Conservation (phyloP, 331 rosid species). For the Telfairia occidentalis region DNA sequence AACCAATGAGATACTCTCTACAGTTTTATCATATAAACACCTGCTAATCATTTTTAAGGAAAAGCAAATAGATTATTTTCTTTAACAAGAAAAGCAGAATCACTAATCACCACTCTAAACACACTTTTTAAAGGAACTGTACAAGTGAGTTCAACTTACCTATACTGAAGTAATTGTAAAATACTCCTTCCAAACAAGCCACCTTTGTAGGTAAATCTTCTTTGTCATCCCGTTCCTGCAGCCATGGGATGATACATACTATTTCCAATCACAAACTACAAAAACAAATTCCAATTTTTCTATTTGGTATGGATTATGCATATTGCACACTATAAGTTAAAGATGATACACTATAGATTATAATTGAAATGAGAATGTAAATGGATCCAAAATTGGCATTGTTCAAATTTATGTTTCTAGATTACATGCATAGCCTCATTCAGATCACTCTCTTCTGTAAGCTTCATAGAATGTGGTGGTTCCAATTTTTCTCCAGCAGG, state of each 20-base stretch:
- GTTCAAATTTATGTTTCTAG: too few relatives aligned
- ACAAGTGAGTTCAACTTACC: constrained; percentile 34
- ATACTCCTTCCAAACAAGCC: constrained; percentile 61
- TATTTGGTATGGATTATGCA: not conserved
- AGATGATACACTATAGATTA: not conserved
- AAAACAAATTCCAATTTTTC: not conserved
- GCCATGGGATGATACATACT: constrained; percentile 10
- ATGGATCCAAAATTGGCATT: not conserved
- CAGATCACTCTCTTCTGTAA: constrained; percentile 39
- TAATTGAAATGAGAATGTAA: not conserved
- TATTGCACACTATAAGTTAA: not conserved
- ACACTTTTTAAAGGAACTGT: not conserved
- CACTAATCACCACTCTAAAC: not conserved
- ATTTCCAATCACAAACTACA: not conserved
- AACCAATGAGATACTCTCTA: not conserved
- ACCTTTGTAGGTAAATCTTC: constrained; percentile 54
- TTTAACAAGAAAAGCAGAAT: not conserved
- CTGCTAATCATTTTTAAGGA: not conserved
- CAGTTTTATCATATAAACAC: too few relatives aligned
- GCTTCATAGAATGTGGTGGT: constrained; percentile 64
- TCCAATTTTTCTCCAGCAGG: constrained; percentile 47
- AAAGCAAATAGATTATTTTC: not conserved
- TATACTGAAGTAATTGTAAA: constrained; percentile 89
- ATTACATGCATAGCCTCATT: constrained; percentile 52
- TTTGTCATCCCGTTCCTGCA: constrained; percentile 58